Evolutionary conservation across 805 yeast genomes (phyloP).

Genomic region (Kodamaea jinghongensis): DNA sequence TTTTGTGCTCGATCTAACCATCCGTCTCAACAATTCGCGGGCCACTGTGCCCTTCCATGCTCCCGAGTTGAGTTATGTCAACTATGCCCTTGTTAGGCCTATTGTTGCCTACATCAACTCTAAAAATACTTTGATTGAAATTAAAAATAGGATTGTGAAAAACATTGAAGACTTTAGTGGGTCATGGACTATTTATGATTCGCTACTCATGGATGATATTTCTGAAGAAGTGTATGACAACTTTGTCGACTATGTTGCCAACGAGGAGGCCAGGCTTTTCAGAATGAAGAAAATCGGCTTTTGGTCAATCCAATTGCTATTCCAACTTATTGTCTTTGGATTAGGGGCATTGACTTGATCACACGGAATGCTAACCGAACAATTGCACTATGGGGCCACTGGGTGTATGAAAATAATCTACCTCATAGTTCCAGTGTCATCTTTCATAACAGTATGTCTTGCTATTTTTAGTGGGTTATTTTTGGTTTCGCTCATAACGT

Average conservation of each 20-base stretch:
- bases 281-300: conserved; percentile 83
- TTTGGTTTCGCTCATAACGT: too few species aligned
- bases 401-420: too few species aligned
- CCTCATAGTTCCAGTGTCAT: too few species aligned
- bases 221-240: conserved; percentile 88
- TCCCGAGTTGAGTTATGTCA: conserved; percentile 84
- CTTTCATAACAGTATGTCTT: too few species aligned
- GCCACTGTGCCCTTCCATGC: conserved; percentile 88
- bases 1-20: conserved; percentile 74
- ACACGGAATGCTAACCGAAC: too few species aligned
- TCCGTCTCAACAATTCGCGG: conserved; percentile 78
- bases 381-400: too few species aligned
- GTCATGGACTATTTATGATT: conserved; percentile 94
- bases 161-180: conserved; percentile 84
- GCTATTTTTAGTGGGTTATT: background rate
- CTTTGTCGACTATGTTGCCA: conserved; percentile 82
- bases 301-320: conserved; percentile 84
- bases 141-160: conserved; percentile 78
- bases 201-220: conserved; percentile 85
- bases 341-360: conserved; percentile 53
- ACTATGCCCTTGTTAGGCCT: conserved; percentile 89
- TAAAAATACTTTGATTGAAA: conserved; percentile 83
- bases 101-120: conserved; percentile 94
- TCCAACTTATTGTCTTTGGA: conserved; percentile 81
- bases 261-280: conserved; percentile 72